Base-by-base conservation (phyloP, 805 yeast genomes). In the Maudiozyma barnettii region DNA sequence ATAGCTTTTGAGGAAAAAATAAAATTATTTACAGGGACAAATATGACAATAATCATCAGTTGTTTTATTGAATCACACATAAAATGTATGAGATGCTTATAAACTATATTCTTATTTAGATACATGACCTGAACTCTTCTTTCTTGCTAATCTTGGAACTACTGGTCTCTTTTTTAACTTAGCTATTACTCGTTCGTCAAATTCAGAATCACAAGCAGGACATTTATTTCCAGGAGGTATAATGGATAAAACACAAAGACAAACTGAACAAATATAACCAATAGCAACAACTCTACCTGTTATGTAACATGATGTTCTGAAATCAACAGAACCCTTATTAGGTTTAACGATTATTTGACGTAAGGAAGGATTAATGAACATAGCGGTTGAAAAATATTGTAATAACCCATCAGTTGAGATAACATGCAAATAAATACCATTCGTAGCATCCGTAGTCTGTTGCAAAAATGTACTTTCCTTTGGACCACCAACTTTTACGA, bases 251-350 rank as follows among this genome's bases (percentile, higher is more conserved):
- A 76, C 69, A 60, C 97, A 90, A 18, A 91, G 68, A 62, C 99
- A 93, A 22, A 93, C 96, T 20, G 95, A 82, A 65, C 99, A 93
- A 5, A 93, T 97, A 57, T 78, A 90, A 0, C 98, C 99, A 39
- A 91, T 76, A 55, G 93, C 97, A 10, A 93, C 91, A 4, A 90
- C 82, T 56, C 81, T 78, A n/a, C 91, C 90, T 0, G 96, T 88
- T 31, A 88, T 68, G 58, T 88, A 91, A 65, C 99, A 93, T 16
- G 95, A 88, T 1, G 99, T 96, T 50, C 96, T 72, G 64, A 93
- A 93, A 66, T 93, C 96, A 22, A 93, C 93, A 51, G 85, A 80
- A 3, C 85, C 78, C 56, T 83, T 83, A 0, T 91, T 84, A 0
- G 97, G 96, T 33, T 86, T 70, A 23, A 88, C 80, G 22, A 93